Percentiles rank a stretch among this genome's conserved stretches.
These are phyloP conservation scores for Plasmopara viticola DNA, from an alignment of 352 stramenopile species.

Conservation along the genomic window DNA sequence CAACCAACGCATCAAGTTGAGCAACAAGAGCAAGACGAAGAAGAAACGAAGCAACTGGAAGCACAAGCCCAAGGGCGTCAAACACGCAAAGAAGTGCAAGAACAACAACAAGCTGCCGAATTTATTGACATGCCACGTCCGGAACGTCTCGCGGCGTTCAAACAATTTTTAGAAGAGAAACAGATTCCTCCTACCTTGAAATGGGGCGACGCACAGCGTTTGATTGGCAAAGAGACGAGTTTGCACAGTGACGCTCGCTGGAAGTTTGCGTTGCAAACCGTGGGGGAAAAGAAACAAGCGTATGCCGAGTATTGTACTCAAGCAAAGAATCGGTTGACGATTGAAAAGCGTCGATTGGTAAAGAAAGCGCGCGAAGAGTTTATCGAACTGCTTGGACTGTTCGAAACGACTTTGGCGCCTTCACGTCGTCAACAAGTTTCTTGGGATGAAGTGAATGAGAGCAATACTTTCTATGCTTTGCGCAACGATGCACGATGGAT, in stretches of 20 bases:
- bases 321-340: conserved; percentile 53
- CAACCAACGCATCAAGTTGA: conserved; percentile 13
- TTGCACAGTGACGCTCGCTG: conserved; percentile 55
- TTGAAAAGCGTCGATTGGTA: conserved; percentile 58
- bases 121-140: conserved; percentile 46
- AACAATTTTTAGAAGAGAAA: conserved; percentile 64
- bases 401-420: conserved; percentile 36
- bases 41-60: conserved; percentile 18
- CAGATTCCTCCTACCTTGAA: conserved; percentile 63
- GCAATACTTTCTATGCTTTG: conserved; percentile 46
- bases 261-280: conserved; percentile 53
- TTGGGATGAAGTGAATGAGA: conserved; percentile 49
- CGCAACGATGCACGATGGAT: conserved; percentile 60
- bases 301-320: conserved; percentile 81
- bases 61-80: conserved; percentile 13
- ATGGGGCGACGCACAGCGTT: conserved; percentile 63
- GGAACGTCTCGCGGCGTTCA: conserved; percentile 56
- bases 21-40: conserved; percentile 31
- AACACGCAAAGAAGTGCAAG: conserved; percentile 43
- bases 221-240: conserved; percentile 47
- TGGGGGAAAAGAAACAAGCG: conserved; percentile 80
- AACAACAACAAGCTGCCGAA: conserved; percentile 29
- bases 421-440: conserved; percentile 16
- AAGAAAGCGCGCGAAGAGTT: conserved; percentile 77
- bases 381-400: conserved; percentile 50